A percentile compares a stretch with the other conserved stretches of the same genome.
Conservation (phyloP, 768 basidiomycete genomes). For the Dacryopinax spathularia region DNA sequence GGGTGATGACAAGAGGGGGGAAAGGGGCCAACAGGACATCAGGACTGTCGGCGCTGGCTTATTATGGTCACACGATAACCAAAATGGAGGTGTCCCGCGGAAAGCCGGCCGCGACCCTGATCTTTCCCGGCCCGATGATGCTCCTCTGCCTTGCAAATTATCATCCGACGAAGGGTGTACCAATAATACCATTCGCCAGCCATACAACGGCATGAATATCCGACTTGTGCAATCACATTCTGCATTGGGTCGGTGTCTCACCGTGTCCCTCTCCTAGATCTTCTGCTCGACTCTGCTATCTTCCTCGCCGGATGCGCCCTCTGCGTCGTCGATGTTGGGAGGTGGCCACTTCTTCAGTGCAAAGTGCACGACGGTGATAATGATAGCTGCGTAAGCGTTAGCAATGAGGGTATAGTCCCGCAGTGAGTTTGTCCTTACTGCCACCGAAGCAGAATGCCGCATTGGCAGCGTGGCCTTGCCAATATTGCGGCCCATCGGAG, state of each 20-base stretch:
- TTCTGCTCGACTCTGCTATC: not conserved
- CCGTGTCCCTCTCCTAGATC: not conserved
- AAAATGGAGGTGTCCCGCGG: slow-evolving; percentile 1
- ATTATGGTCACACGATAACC: not conserved
- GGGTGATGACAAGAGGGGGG: not conserved
- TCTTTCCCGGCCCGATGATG: not conserved
- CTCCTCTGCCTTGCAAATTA: not conserved
- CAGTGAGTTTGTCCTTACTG: not conserved
- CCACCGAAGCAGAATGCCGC: not conserved
- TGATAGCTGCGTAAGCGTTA: not conserved
- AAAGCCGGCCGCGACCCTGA: not conserved
- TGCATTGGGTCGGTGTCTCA: not conserved
- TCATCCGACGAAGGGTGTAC: too few relatives aligned
- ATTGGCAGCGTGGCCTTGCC: not conserved
- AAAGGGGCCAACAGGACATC: not conserved
- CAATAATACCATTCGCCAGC: not conserved
- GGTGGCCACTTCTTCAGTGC: not conserved
- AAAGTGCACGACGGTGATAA: not conserved
- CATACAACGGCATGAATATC: not conserved
- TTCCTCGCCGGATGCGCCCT: not conserved
- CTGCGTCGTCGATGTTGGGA: not conserved
- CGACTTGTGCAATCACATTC: not conserved
- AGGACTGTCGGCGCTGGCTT: not conserved
- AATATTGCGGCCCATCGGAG: not conserved
- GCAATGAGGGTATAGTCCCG: not conserved